Evolutionary conservation across 139 green algal species (phyloP).

Genomic region (Ettlia oleoabundans): DNA sequence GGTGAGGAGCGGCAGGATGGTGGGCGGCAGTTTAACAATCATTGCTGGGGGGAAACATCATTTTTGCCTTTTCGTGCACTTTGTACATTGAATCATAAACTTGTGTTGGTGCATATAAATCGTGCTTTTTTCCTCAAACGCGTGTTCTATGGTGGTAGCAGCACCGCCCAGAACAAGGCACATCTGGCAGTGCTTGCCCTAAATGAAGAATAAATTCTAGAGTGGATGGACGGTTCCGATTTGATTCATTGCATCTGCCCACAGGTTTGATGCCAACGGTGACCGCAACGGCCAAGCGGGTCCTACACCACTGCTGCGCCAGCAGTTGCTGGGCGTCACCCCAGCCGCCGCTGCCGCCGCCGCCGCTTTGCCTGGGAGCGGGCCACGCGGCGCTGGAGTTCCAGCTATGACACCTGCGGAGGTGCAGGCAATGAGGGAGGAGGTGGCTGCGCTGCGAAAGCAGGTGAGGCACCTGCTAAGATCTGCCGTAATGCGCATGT

Average conservation of each 20-base stretch:
- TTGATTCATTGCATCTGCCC: background rate
- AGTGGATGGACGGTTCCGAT: background rate
- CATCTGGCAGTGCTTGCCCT: background rate
- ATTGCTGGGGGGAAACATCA: background rate
- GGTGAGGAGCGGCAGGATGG: background rate
- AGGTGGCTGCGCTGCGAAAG: background rate
- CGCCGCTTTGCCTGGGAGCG: background rate
- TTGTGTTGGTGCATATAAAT: too few species aligned
- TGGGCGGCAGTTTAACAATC: background rate
- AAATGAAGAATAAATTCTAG: background rate
- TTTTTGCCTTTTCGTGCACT: background rate
- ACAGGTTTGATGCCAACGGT: constrained; percentile 26
- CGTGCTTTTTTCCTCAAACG: too few species aligned
- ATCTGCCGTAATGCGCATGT: too few species aligned
- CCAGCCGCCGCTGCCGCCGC: background rate
- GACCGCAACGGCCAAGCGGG: constrained; percentile 1
- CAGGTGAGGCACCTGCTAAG: constrained; percentile 20
- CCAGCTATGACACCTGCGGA: background rate
- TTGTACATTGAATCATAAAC: too few species aligned
- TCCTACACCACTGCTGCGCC: constrained; percentile 10
- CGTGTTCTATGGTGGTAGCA: too few species aligned
- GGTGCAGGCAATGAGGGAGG: background rate
- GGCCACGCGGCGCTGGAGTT: background rate
- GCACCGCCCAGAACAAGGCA: too few species aligned
- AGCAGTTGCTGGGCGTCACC: constrained; percentile 14